Evolutionary conservation across 257 asterid species (phyloP), one percentile per base, ranked within the genome.

Genomic region (Hygrophila difformis): DNA sequence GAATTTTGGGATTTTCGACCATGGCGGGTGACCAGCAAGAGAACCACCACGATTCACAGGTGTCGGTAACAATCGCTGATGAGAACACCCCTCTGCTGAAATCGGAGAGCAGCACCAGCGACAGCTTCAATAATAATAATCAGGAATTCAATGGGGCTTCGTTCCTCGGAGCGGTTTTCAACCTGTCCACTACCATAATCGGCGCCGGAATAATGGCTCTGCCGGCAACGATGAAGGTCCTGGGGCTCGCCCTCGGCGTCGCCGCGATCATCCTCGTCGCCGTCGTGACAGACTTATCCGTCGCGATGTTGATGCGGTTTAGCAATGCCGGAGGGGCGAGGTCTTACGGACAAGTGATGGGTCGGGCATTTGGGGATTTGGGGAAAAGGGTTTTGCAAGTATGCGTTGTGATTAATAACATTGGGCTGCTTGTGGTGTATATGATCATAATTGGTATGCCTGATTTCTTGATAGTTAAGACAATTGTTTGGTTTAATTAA

Each of bases 161-260:
- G 11, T 75, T 67, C 16, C n/a, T 53, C 12, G 85, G 85, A 6
- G 79, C 77, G 0, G 85, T 79, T 8, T 70, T 70, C 26, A 79
- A 79, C 57, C 37, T 79, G 53, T 79, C 82, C 2, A 79, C 91
- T 0, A 75, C 85, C 29, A 72, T 75, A 1, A 70, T 79, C 22
- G 91, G 91, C 17, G 91, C 84, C 21, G 85, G 91, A 3, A 79
- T 79, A 49, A 79, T 79, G 91, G 71, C 91, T 0, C 61, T 79
- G 49, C 91, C 89, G 1, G 82, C 91, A 26, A 64, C 82, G 41
- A 70, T 76, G 77, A 79, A 79, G 18, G 77, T 75, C n/a, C 59
- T 75, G n/a, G 91, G 91, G 51, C 77, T 75, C 49, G 63, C 48
- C 2, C 69, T 60, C 24, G 91, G 84, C 0, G 43, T 79, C 39